A percentile compares a stretch with the other conserved stretches of the same genome.
Conservation (phyloP, 2,329 filamentous ascomycete genomes). For the Pseudogymnoascus sp. region DNA sequence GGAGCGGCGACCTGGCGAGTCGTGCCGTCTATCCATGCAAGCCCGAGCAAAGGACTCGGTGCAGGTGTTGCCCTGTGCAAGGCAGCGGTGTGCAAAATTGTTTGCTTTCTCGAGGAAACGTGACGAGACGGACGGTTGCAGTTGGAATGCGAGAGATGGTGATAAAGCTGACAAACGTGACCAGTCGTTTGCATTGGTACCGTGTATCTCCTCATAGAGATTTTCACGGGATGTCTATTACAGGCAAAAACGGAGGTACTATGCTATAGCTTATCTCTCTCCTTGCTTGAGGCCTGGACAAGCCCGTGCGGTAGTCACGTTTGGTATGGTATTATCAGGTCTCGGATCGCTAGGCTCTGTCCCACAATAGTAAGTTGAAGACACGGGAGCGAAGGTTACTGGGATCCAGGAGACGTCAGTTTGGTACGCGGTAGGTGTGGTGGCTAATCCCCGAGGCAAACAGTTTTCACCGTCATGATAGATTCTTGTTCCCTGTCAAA, state of each 20-base stretch:
- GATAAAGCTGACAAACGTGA: constrained; percentile 4
- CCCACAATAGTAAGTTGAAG: not conserved
- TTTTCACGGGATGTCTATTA: not conserved
- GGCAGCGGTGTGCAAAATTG: not conserved
- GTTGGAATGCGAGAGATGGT: not conserved
- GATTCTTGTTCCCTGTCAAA: not conserved
- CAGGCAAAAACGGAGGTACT: not conserved
- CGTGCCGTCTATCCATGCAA: not conserved
- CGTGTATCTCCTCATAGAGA: not conserved
- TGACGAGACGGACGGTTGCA: not conserved
- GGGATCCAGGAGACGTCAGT: not conserved
- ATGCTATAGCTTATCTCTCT: not conserved
- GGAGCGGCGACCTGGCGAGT: not conserved
- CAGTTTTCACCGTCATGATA: not conserved
- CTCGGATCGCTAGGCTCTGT: not conserved
- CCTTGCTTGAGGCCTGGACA: not conserved
- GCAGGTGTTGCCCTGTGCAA: not conserved
- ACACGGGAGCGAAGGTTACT: not conserved
- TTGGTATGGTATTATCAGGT: not conserved
- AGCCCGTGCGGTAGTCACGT: not conserved
- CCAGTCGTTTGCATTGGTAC: not conserved
- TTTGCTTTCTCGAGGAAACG: not conserved
- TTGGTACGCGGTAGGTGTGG: not conserved
- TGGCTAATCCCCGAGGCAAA: constrained; percentile 6
- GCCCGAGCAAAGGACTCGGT: not conserved